Conservation (phyloP, 2,329 filamentous ascomycete species). For the Calonectria hongkongensis region DNA sequence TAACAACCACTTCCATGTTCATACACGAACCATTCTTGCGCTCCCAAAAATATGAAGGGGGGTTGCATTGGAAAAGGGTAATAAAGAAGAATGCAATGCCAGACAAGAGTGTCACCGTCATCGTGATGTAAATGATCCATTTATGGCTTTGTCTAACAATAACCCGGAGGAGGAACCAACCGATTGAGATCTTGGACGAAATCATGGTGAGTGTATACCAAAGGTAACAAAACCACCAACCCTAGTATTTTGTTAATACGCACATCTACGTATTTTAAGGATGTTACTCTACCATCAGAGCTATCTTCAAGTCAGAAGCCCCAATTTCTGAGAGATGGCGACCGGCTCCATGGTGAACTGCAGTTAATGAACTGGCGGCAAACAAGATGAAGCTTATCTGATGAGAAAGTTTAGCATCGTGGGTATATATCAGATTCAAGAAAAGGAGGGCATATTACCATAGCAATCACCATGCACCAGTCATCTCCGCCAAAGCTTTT, state of each 20-base stretch:
- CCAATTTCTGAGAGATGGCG: slow-evolving; percentile 59
- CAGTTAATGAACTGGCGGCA: slow-evolving; percentile 57
- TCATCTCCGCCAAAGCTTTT: slow-evolving; percentile 23
- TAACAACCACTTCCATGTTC: slow-evolving; percentile 66
- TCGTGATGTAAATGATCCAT: slow-evolving; percentile 61
- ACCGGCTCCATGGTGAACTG: slow-evolving; percentile 65
- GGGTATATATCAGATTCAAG: not conserved
- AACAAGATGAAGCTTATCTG: slow-evolving; percentile 62
- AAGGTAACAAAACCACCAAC: slow-evolving; percentile 63
- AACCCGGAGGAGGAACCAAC: slow-evolving; percentile 64
- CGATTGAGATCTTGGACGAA: slow-evolving; percentile 64
- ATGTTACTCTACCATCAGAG: slow-evolving; percentile 58
- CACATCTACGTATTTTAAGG: not conserved
- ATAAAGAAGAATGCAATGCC: slow-evolving; percentile 64
- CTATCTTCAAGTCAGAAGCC: slow-evolving; percentile 51
- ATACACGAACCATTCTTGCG: slow-evolving; percentile 62
- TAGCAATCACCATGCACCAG: slow-evolving; percentile 58
- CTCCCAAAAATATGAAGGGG: slow-evolving; percentile 65
- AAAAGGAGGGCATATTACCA: slow-evolving; percentile 48
- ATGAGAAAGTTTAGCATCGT: not conserved
- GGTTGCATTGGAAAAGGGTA: slow-evolving; percentile 63
- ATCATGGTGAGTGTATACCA: slow-evolving; percentile 62
- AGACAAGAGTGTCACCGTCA: slow-evolving; percentile 59
- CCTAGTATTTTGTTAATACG: slow-evolving; percentile 42
- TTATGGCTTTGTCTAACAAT: slow-evolving; percentile 58